A percentile compares a stretch with the other conserved stretches of the same genome.
phyloP scores from a whole-genome alignment of 1,284 basidiomycete genomes.

The Pulveroboletus sp. region DNA sequence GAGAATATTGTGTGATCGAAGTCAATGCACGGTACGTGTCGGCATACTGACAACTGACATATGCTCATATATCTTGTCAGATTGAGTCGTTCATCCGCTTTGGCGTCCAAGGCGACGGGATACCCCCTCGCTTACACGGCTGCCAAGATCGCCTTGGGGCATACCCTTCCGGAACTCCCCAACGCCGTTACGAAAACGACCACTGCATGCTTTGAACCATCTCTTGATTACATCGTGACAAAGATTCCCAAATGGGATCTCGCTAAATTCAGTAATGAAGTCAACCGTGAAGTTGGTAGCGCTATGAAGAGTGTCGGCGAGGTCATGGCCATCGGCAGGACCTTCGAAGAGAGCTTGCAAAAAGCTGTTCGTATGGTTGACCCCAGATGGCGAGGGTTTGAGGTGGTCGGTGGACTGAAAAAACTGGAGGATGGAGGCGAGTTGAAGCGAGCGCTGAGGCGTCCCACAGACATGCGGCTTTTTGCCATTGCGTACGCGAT shows the following conservation, averaged over 20 bases:
- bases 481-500: slow-evolving; percentile 98
- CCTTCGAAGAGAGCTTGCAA: slow-evolving; percentile 98
- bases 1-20: slow-evolving; percentile 98
- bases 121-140: slow-evolving; percentile 99
- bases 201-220: slow-evolving; percentile 99
- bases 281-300: slow-evolving; percentile 94
- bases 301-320: slow-evolving; percentile 99
- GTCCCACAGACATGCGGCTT: slow-evolving; percentile 88
- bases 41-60: background rate
- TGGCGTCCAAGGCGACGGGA: slow-evolving; percentile 98
- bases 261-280: slow-evolving; percentile 93
- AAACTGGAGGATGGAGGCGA: slow-evolving; percentile 64
- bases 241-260: slow-evolving; percentile 99
- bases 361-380: slow-evolving; percentile 99
- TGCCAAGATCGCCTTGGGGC: slow-evolving; percentile 98
- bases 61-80: slow-evolving; percentile 31
- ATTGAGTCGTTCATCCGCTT: slow-evolving; percentile 73
- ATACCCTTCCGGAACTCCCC: slow-evolving; percentile 96
- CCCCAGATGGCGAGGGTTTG: slow-evolving; percentile 83
- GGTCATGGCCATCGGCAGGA: slow-evolving; percentile 99
- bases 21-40: slow-evolving; percentile 86
- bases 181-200: slow-evolving; percentile 99
- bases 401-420: slow-evolving; percentile 56
- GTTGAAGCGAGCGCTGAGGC: slow-evolving; percentile 79
- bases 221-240: slow-evolving; percentile 98